Percentiles rank a stretch among this genome's conserved stretches.
Conservation (phyloP, 257 asterid species). For the Coffea canephora region DNA sequence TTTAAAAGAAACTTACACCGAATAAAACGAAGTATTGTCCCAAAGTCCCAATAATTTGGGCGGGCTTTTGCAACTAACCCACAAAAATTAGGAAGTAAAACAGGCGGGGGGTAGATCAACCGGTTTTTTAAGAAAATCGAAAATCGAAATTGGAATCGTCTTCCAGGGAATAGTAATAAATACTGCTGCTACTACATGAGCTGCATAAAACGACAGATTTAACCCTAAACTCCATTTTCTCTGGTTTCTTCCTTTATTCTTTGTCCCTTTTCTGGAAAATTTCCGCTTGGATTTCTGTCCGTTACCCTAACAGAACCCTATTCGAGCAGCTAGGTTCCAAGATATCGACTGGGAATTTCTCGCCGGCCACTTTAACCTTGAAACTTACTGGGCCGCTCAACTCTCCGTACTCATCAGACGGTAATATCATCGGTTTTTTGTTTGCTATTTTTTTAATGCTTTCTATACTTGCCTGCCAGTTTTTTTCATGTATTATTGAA, state of each 20-base stretch:
- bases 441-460: background rate
- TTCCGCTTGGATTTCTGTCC: background rate
- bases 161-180: no score
- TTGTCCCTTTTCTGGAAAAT: background rate
- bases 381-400: background rate
- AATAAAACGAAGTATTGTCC: no score
- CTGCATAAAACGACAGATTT: slow-evolving; percentile 4
- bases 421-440: background rate
- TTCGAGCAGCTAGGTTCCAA: slow-evolving; percentile 13
- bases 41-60: no score
- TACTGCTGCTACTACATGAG: no score
- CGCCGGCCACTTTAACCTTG: background rate
- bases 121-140: no score
- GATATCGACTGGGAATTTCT: background rate
- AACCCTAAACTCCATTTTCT: slow-evolving; percentile 4
- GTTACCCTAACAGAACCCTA: background rate
- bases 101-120: no score
- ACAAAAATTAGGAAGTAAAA: no score
- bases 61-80: no score
- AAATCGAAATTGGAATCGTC: no score
- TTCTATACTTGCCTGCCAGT: background rate
- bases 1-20: no score
- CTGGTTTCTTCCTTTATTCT: no score
- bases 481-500: background rate
- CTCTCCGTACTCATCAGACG: background rate